Evolutionary conservation across 2,329 filamentous ascomycete species (phyloP), one percentile per base, ranked within the genome.

Genomic region (Ophiocordyceps camponoti-saundersi): DNA sequence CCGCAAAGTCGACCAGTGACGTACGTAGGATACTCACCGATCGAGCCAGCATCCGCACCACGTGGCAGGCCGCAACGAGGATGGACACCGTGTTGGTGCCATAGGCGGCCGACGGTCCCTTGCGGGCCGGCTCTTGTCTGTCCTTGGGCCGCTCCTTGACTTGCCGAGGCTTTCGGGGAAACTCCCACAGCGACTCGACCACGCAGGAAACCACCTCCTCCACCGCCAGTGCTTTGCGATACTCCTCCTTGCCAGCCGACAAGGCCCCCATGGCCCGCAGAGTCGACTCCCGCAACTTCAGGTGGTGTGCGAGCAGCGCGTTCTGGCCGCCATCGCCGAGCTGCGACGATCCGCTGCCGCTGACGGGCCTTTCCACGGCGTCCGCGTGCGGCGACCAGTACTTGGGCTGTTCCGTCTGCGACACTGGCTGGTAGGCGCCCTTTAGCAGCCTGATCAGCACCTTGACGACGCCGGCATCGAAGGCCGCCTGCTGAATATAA

Each of bases 1-100:
- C 81, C 6, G 80, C 83, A 49, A 86, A 79, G 62, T 98, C 92
- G 48, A 95, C 85, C 44, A 98, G 67, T 45, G 82, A 84, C 3
- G 92, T 96, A 45, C 92, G 72, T 18, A 96, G 66, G 42, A 90
- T 80, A 59, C 78, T 85, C 21, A 95, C 82, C 1, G 88, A 95
- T 41, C 92, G 78, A 2, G 87, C 86, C 44, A 96, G 69, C 59
- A 88, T 85, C 51, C 85, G 76, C 26, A 88, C 76, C 23, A 85
- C 80, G 57, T 85, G 81, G 58, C 89, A 95, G 1, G 87, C 90
- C 20, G 89, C 88, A 47, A 93, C 73, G 21, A 96, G 71, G 21
- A 95, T 89, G 3, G 77, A 67, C 8, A 78, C 71, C 1, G 88
- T 81, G 55, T 96, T 95, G 23, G 60, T 63, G 2, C 86, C 87